A percentile compares a stretch with the other conserved stretches of the same genome.
Conservation (phyloP, 2,329 filamentous ascomycete species). For the Mycocentrospora acerina region DNA sequence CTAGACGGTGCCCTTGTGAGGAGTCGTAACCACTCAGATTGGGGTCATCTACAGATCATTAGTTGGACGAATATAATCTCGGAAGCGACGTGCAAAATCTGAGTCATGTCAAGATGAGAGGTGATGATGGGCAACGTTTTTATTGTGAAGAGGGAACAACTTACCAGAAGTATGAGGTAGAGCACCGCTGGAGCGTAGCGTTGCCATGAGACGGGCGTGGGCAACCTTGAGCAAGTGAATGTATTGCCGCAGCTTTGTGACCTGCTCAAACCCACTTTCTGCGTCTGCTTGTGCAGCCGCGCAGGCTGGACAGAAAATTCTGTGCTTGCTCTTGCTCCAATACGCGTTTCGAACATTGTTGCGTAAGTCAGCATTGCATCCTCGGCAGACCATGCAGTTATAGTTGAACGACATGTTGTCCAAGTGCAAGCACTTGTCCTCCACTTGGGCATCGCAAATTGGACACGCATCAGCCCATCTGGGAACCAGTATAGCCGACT, state of each 20-base stretch:
- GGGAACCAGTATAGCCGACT: slow-evolving; percentile 47
- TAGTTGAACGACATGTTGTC: slow-evolving; percentile 82
- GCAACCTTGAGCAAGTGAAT: slow-evolving; percentile 91
- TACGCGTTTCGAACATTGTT: slow-evolving; percentile 68
- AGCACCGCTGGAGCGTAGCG: slow-evolving; percentile 79
- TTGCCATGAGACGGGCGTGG: slow-evolving; percentile 83
- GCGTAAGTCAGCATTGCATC: slow-evolving; percentile 73
- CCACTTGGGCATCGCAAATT: slow-evolving; percentile 80
- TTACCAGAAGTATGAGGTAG: slow-evolving; percentile 70
- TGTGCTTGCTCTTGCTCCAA: slow-evolving; percentile 67
- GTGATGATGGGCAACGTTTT: slow-evolving; percentile 15
- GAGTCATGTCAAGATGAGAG: slow-evolving; percentile 35
- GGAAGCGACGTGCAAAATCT: slow-evolving; percentile 32
- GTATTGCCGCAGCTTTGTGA: slow-evolving; percentile 90
- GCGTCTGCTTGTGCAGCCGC: slow-evolving; percentile 59
- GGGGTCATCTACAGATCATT: slow-evolving; percentile 62
- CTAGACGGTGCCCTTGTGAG: slow-evolving; percentile 61
- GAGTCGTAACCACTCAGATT: slow-evolving; percentile 67
- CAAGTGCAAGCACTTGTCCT: slow-evolving; percentile 83
- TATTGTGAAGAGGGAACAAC: slow-evolving; percentile 20
- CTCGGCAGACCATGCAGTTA: slow-evolving; percentile 69
- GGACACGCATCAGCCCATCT: slow-evolving; percentile 72
- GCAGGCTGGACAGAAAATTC: slow-evolving; percentile 72
- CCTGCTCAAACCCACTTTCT: slow-evolving; percentile 66
- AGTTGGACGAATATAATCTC: slow-evolving; percentile 33